A percentile compares a stretch with the other conserved stretches of the same genome.
Evolutionary conservation across 2,329 filamentous ascomycete genomes (phyloP).

Genomic region (Colletotrichum chlorophyti): DNA sequence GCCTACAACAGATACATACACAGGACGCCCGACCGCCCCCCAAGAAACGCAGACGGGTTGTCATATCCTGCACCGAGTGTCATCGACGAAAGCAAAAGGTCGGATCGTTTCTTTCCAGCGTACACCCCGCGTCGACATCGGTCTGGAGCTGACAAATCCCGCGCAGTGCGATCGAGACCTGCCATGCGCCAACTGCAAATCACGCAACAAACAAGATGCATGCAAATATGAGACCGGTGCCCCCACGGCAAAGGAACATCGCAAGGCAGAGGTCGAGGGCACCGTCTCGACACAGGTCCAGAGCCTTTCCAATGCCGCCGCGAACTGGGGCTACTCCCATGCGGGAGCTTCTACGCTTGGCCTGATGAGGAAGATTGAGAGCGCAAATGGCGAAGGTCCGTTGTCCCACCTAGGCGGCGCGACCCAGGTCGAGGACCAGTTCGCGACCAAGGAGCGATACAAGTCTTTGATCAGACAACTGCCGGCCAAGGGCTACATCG

Average conservation of each 20-base stretch:
- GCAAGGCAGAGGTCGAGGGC: constrained; percentile 34
- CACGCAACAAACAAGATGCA: constrained; percentile 60
- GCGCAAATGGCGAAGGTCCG: constrained; percentile 42
- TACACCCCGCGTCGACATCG: neutral
- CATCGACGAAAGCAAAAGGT: constrained; percentile 69
- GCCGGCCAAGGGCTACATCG: constrained; percentile 60
- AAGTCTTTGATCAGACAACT: constrained; percentile 64
- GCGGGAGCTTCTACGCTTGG: constrained; percentile 59
- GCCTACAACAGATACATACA: neutral
- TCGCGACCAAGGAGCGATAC: constrained; percentile 61
- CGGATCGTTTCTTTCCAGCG: neutral
- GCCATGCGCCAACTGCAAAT: constrained; percentile 66
- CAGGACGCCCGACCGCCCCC: constrained; percentile 44
- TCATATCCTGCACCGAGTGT: constrained; percentile 70
- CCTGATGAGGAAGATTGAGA: constrained; percentile 62
- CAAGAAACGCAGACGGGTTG: constrained; percentile 64
- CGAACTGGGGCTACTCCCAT: constrained; percentile 61
- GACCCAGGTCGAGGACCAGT: constrained; percentile 38
- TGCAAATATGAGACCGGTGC: constrained; percentile 64
- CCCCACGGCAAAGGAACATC: constrained; percentile 47
- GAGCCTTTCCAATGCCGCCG: constrained; percentile 48
- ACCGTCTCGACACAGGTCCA: constrained; percentile 33
- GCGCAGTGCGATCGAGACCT: constrained; percentile 63
- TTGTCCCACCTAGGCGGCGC: constrained; percentile 40
- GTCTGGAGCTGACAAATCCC: constrained; percentile 21